phyloP scores from a whole-genome alignment of 257 asterid genomes.

The Petunia axillaris region DNA sequence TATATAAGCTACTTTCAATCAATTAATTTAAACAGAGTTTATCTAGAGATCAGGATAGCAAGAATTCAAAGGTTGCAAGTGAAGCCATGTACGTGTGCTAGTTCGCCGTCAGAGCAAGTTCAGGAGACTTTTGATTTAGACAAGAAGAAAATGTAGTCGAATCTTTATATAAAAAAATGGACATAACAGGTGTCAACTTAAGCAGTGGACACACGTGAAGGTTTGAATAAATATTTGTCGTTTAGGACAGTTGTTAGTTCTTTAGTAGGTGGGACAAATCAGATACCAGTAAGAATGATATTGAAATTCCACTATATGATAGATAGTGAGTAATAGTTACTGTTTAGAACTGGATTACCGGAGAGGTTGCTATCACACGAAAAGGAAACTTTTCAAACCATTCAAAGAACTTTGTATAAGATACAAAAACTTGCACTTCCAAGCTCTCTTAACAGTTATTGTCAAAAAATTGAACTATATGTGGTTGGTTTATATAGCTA shows the following conservation, averaged over 20 bases:
- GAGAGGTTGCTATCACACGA: conserved; percentile 44
- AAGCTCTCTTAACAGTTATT: conserved; percentile 34
- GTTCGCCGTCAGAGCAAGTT: conserved; percentile 1
- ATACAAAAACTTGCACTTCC: conserved; percentile 29
- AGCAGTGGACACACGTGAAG: conserved; percentile 16
- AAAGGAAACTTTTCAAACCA: conserved; percentile 41
- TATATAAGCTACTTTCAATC: no score
- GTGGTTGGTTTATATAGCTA: background rate
- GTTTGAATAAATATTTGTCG: conserved; percentile 11
- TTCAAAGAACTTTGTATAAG: conserved; percentile 54
- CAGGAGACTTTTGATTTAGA: conserved; percentile 8
- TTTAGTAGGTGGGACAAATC: conserved; percentile 15
- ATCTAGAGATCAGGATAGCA: background rate
- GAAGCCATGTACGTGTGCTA: background rate
- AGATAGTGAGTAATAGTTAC: conserved; percentile 19
- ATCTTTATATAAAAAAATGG: background rate
- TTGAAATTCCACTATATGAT: background rate
- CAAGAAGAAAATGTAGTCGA: background rate
- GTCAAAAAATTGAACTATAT: conserved; percentile 25
- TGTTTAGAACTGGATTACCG: conserved; percentile 35
- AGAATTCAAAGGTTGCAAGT: background rate
- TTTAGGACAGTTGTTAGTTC: conserved; percentile 22
- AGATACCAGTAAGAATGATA: conserved; percentile 18
- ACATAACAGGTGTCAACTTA: background rate
- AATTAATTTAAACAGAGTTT: background rate